Conservation (phyloP, 2,329 filamentous ascomycete genomes). For the Colletotrichum truncatum region DNA sequence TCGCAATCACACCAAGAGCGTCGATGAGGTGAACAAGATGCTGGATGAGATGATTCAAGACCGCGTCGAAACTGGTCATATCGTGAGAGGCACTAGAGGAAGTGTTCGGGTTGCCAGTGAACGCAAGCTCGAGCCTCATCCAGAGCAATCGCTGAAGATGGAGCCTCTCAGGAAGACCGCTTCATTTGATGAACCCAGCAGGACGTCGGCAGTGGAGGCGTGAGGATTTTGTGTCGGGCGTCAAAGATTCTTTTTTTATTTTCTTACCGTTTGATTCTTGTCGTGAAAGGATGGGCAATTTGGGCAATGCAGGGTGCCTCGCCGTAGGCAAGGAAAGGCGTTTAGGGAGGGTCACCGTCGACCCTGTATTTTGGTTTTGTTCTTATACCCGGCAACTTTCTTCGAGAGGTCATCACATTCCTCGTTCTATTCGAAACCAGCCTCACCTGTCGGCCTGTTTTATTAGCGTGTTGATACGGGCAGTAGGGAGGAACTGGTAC, state of each 20-base stretch:
- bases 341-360: slow-evolving; percentile 18
- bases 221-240: slow-evolving; percentile 24
- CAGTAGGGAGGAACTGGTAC: neutral
- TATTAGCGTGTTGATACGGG: slow-evolving; percentile 25
- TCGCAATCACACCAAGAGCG: slow-evolving; percentile 70
- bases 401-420: slow-evolving; percentile 33
- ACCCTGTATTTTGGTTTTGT: slow-evolving; percentile 20
- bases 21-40: slow-evolving; percentile 93
- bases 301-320: neutral
- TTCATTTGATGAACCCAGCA: slow-evolving; percentile 31
- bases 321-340: slow-evolving; percentile 19
- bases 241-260: slow-evolving; percentile 26
- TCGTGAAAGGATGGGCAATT: neutral
- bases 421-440: neutral
- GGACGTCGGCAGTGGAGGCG: slow-evolving; percentile 36
- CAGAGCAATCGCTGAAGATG: slow-evolving; percentile 44
- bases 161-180: slow-evolving; percentile 51
- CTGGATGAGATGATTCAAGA: slow-evolving; percentile 97
- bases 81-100: slow-evolving; percentile 72
- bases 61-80: slow-evolving; percentile 79
- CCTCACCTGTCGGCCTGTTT: slow-evolving; percentile 20
- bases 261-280: too few species aligned
- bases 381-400: slow-evolving; percentile 48
- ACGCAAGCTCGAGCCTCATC: slow-evolving; percentile 47
- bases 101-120: slow-evolving; percentile 68